Percentiles rank a stretch among this genome's conserved stretches.
These are phyloP conservation scores for Alternaria consortialis DNA, from an alignment of 2,329 filamentous ascomycete genomes.

Conservation along the genomic window DNA sequence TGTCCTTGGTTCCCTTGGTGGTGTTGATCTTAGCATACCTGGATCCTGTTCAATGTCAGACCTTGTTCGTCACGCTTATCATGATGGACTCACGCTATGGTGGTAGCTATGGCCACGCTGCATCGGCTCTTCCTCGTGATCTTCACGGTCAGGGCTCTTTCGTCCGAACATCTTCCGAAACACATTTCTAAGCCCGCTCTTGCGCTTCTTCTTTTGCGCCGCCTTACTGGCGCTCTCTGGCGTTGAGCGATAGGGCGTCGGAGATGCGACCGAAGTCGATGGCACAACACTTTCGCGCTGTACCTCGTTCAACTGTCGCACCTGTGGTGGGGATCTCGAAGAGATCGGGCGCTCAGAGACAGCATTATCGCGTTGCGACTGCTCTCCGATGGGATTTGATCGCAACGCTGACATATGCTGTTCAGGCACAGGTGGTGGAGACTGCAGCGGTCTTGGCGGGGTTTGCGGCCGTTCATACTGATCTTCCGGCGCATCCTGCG, in stretches of 20 bases:
- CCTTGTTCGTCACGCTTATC: not conserved
- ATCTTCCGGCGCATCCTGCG: conserved; percentile 24
- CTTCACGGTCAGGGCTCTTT: conserved; percentile 39
- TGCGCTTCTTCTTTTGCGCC: conserved; percentile 46
- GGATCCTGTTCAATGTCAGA: conserved; percentile 39
- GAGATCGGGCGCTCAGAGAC: conserved; percentile 12
- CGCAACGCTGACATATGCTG: conserved; percentile 18
- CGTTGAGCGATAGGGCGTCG: conserved; percentile 42
- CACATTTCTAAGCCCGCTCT: conserved; percentile 48
- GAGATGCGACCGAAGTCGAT: conserved; percentile 31
- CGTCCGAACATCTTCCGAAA: conserved; percentile 52
- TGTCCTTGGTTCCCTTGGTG: conserved; percentile 32
- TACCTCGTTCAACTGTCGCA: conserved; percentile 35
- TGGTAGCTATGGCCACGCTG: conserved; percentile 46
- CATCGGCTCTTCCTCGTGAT: conserved; percentile 31
- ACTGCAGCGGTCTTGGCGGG: conserved; percentile 24
- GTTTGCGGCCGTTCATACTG: conserved; percentile 23
- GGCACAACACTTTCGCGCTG: conserved; percentile 39
- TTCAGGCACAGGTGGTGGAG: conserved; percentile 22
- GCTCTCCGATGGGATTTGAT: conserved; percentile 22
- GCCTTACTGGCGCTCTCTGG: conserved; percentile 39
- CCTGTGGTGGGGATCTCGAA: conserved; percentile 29
- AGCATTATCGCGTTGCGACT: conserved; percentile 16
- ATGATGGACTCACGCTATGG: conserved; percentile 40
- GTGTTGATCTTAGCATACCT: conserved; percentile 36